These are phyloP conservation scores for Phytopythium chamaehyphon DNA, from an alignment of 352 stramenopile genomes.

Conservation along the genomic window DNA sequence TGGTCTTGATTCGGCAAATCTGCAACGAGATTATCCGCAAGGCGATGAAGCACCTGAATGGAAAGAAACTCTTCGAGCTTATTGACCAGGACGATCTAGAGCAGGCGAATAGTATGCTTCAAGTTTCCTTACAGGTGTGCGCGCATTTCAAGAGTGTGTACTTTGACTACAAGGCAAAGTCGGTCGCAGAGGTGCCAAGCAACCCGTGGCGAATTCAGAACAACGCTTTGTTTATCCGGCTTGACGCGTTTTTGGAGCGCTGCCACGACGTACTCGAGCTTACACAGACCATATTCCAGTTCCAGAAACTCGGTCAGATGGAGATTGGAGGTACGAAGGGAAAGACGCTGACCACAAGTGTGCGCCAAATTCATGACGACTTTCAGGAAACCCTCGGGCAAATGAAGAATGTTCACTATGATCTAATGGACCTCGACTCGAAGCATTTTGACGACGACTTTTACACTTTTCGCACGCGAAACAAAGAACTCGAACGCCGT, in stretches of 20 bases:
- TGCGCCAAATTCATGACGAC: constrained; percentile 87
- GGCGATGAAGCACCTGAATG: constrained; percentile 64
- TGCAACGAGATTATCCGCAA: constrained; percentile 88
- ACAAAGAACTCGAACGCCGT: constrained; percentile 86
- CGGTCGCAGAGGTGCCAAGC: constrained; percentile 63
- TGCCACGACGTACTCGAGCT: constrained; percentile 90
- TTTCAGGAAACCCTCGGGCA: constrained; percentile 74
- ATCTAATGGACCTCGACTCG: constrained; percentile 87
- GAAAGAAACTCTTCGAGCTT: constrained; percentile 75
- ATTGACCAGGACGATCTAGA: constrained; percentile 75
- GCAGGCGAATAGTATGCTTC: constrained; percentile 65
- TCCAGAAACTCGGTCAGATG: constrained; percentile 83
- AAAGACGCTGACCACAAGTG: constrained; percentile 88
- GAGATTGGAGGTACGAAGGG: constrained; percentile 92
- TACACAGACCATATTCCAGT: constrained; percentile 87
- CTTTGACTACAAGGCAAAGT: constrained; percentile 91
- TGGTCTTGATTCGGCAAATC: constrained; percentile 86
- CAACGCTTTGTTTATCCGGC: constrained; percentile 87
- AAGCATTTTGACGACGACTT: constrained; percentile 91
- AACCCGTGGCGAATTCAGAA: constrained; percentile 92
- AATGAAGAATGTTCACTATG: constrained; percentile 84
- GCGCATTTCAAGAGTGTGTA: constrained; percentile 90
- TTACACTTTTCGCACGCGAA: constrained; percentile 85
- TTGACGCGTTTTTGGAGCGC: constrained; percentile 90
- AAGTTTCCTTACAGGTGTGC: constrained; percentile 74